phyloP scores from a whole-genome alignment of 768 basidiomycete species.

The Cyclocybe aegerita region DNA sequence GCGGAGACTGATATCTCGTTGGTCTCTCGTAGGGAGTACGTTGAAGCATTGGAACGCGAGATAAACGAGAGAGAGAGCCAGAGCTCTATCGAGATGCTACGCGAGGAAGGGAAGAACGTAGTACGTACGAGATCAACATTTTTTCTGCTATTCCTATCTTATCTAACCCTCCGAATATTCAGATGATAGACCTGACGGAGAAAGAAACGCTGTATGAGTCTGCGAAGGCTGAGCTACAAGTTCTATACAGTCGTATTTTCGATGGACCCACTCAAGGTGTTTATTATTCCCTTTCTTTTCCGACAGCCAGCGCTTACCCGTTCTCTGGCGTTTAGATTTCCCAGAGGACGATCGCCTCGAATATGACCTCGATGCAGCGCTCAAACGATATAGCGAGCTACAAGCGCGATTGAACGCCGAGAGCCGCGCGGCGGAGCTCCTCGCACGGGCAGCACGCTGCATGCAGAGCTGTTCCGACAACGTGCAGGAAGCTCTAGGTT shows the following conservation, averaged over 20 bases:
- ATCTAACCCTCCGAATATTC: not conserved
- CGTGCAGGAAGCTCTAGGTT: conserved; percentile 36
- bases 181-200: conserved; percentile 33
- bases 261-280: conserved; percentile 42
- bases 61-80: conserved; percentile 35
- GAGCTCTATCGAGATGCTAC: conserved; percentile 28
- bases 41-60: conserved; percentile 43
- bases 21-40: conserved; percentile 35
- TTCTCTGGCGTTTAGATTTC: conserved; percentile 27
- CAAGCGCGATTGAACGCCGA: conserved; percentile 37
- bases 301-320: not conserved
- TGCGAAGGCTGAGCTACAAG: conserved; percentile 33
- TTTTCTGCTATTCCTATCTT: not conserved
- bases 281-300: not conserved
- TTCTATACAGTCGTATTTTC: conserved; percentile 40
- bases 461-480: conserved; percentile 30
- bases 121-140: conserved; percentile 22
- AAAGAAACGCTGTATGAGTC: conserved; percentile 29
- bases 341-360: conserved; percentile 47
- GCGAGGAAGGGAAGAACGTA: conserved; percentile 32
- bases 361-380: conserved; percentile 31
- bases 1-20: not conserved
- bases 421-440: conserved; percentile 37
- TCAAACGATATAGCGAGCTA: conserved; percentile 31
- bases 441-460: conserved; percentile 34